A percentile compares a stretch with the other conserved stretches of the same genome.
These are phyloP conservation scores for Daucus carota DNA, from an alignment of 129 eudicot genomes.

Conservation along the genomic window DH1_v3.0 NC_030387.2:13099001-13099500, in stretches of 20 bases:
- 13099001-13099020: constrained; percentile 58
- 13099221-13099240: constrained; percentile 40
- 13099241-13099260: constrained; percentile 49
- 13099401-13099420: constrained; percentile 66
- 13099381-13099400: constrained; percentile 42
- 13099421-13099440: constrained; percentile 67
- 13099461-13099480: constrained; percentile 80
- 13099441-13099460: constrained; percentile 77
- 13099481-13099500: constrained; percentile 79
- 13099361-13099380: constrained; percentile 88
- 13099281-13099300: constrained; percentile 60
- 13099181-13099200: constrained; percentile 67
- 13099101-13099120: constrained; percentile 49
- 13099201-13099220: constrained; percentile 29
- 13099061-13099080: constrained; percentile 47
- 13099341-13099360: constrained; percentile 70
- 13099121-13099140: constrained; percentile 56
- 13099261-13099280: constrained; percentile 54
- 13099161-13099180: constrained; percentile 43
- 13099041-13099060: constrained; percentile 56
- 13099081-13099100: constrained; percentile 50
- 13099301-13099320: constrained; percentile 84
- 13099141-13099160: constrained; percentile 40
- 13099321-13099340: constrained; percentile 86
- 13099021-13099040: constrained; percentile 52